A percentile compares a stretch with the other conserved stretches of the same genome.
phyloP scores from a whole-genome alignment of 441 rosid genomes.

The Capsella rubella region DNA sequence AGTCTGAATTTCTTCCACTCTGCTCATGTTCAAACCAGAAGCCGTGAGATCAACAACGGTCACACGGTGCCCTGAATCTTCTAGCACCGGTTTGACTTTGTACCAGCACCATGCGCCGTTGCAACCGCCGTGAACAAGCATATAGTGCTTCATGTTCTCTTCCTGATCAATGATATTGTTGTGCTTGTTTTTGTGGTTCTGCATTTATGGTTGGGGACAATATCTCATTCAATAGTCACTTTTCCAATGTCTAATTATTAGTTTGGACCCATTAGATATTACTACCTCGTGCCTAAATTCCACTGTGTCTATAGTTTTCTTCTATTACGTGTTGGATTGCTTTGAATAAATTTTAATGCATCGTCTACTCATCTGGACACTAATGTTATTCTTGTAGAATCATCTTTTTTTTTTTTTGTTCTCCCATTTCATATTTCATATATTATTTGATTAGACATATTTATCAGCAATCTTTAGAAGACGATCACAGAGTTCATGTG shows the following conservation, averaged over 20 bases:
- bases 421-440: too few relatives aligned
- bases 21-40: conserved; percentile 28
- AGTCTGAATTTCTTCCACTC: conserved; percentile 49
- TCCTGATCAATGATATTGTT: neutral
- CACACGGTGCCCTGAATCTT: neutral
- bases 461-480: conserved; percentile 40
- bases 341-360: neutral
- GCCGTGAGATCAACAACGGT: conserved; percentile 1
- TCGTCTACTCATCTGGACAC: neutral
- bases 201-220: conserved; percentile 12
- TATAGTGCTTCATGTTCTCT: neutral
- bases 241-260: neutral
- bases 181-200: neutral
- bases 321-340: neutral
- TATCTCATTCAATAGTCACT: neutral
- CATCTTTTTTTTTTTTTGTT: neutral
- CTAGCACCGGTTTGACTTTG: neutral
- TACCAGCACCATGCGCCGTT: neutral
- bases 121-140: conserved; percentile 1
- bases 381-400: neutral
- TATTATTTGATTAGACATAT: conserved; percentile 24
- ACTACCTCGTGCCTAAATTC: conserved; percentile 9
- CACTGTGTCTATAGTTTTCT: neutral
- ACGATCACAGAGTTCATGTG: conserved; percentile 38
- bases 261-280: neutral